Evolutionary conservation across 371 early-diverging fungal species (phyloP).

Genomic region (Haplosporangium sp.): DNA sequence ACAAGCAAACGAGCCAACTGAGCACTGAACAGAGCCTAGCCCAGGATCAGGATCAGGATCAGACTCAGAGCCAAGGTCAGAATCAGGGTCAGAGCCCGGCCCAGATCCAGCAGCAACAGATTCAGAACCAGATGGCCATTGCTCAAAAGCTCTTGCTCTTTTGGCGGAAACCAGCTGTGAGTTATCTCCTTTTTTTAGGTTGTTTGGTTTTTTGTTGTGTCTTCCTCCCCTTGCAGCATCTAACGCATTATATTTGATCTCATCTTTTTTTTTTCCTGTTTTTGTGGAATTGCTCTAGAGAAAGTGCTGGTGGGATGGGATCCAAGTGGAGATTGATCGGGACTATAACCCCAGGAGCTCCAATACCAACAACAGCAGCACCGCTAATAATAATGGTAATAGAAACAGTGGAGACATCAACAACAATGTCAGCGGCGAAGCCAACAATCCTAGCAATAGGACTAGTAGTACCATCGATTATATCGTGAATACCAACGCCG

Average conservation of each 20-base stretch:
- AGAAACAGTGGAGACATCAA: neutral
- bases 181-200: slow-evolving; percentile 13
- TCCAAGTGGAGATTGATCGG: slow-evolving; percentile 69
- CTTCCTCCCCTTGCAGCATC: too few species aligned
- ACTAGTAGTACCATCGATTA: too few species aligned
- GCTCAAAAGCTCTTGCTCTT: slow-evolving; percentile 86
- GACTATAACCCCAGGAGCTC: slow-evolving; percentile 59
- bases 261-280: neutral
- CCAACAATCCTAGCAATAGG: too few species aligned
- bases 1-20: too few species aligned
- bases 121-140: slow-evolving; percentile 75
- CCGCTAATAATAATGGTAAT: neutral
- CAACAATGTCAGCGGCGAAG: slow-evolving; percentile 9
- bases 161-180: slow-evolving; percentile 87
- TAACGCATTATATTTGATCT: too few species aligned
- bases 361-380: neutral
- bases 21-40: too few species aligned
- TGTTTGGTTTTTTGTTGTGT: neutral
- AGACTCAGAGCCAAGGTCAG: too few species aligned
- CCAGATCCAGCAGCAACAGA: slow-evolving; percentile 4
- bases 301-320: slow-evolving; percentile 91
- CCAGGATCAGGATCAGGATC: too few species aligned
- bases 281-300: slow-evolving; percentile 67
- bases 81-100: too few species aligned
- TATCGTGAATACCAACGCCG: too few species aligned